These are phyloP conservation scores for Ottelia alismoides DNA, from an alignment of 106 monocot species.

Conservation along the genomic window DNA sequence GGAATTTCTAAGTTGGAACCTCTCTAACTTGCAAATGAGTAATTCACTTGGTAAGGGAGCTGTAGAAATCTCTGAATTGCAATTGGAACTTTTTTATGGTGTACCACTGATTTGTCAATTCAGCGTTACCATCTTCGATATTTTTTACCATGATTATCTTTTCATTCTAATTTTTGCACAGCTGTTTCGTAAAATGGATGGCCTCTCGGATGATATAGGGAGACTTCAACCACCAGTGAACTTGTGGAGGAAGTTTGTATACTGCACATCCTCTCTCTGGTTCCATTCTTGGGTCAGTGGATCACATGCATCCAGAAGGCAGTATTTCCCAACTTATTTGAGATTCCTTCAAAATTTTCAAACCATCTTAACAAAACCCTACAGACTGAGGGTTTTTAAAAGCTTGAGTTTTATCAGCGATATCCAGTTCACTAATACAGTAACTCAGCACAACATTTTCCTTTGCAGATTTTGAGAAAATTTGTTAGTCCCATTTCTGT, in stretches of 20 bases:
- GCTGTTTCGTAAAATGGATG: constrained; percentile 85
- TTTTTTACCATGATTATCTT: neutral
- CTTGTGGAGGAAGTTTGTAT: constrained; percentile 89
- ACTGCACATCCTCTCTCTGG: constrained; percentile 90
- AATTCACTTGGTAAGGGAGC: too few species aligned
- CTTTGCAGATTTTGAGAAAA: neutral
- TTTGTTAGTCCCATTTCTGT: constrained; percentile 61
- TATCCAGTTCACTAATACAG: too few species aligned
- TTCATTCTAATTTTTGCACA: constrained; percentile 11
- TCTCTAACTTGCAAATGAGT: too few species aligned
- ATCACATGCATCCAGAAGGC: constrained; percentile 94
- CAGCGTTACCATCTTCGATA: too few species aligned
- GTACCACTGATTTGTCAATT: neutral
- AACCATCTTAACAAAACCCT: too few species aligned
- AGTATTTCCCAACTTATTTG: too few species aligned
- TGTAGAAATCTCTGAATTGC: too few species aligned
- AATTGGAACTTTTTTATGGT: neutral
- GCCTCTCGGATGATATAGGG: constrained; percentile 71
- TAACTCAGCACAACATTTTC: too few species aligned
- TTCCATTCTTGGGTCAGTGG: constrained; percentile 77
- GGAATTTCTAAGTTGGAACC: too few species aligned
- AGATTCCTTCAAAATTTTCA: too few species aligned
- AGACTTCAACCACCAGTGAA: constrained; percentile 70
- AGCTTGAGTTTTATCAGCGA: too few species aligned
- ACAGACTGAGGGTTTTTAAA: too few species aligned